Percentiles rank a stretch among this genome's conserved stretches.
phyloP scores from a whole-genome alignment of 352 stramenopile genomes.

The Globisporangium lucens region DNA sequence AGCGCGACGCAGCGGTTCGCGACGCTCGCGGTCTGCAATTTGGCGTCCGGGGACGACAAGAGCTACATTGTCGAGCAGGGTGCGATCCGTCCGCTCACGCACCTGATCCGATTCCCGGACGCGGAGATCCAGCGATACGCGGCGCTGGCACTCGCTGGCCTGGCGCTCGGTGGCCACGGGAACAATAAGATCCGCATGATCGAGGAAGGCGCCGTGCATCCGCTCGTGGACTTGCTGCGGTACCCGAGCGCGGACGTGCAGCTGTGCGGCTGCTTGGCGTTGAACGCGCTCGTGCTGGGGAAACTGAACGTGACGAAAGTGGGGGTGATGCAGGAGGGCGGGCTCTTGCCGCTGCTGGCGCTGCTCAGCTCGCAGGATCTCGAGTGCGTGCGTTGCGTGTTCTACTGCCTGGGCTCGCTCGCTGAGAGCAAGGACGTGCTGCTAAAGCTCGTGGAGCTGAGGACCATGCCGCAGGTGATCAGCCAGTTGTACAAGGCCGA shows the following conservation, averaged over 20 bases:
- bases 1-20: constrained; percentile 92
- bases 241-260: constrained; percentile 95
- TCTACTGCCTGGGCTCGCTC: constrained; percentile 94
- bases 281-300: constrained; percentile 91
- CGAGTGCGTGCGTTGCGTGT: constrained; percentile 85
- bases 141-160: constrained; percentile 87
- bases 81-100: constrained; percentile 90
- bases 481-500: constrained; percentile 77
- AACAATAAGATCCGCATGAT: constrained; percentile 92
- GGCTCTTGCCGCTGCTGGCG: constrained; percentile 84
- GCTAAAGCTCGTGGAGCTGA: constrained; percentile 88
- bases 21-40: constrained; percentile 94
- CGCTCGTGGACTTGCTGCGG: constrained; percentile 90
- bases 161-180: constrained; percentile 91
- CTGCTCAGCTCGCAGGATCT: constrained; percentile 86
- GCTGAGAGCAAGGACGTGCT: constrained; percentile 91
- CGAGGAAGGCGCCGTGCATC: constrained; percentile 89
- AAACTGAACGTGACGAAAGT: constrained; percentile 87
- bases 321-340: constrained; percentile 87
- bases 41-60: constrained; percentile 83
- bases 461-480: constrained; percentile 81
- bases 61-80: constrained; percentile 90
- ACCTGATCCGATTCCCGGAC: constrained; percentile 94
- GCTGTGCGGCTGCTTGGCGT: constrained; percentile 88
- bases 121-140: constrained; percentile 95